Percentiles rank a stretch among this genome's conserved stretches.
Evolutionary conservation across 306 rosid genomes (phyloP).

Genomic region (Lathyrus aphaca): DNA sequence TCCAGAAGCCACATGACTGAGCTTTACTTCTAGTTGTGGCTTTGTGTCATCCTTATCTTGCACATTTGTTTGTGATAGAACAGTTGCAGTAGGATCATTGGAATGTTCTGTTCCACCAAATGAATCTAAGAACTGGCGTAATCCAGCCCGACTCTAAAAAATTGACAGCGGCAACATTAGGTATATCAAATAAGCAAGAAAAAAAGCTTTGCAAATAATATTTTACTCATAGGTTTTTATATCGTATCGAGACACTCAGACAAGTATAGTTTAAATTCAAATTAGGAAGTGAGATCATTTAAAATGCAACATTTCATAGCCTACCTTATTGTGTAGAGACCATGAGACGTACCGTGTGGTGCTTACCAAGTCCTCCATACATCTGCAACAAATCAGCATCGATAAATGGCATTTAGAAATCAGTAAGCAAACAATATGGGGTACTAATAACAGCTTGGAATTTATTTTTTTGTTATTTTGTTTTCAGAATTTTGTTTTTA

Average conservation of each 20-base stretch:
- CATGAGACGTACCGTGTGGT: conserved; percentile 94
- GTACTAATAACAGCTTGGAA: neutral
- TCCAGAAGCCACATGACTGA: conserved; percentile 86
- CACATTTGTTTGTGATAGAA: conserved; percentile 56
- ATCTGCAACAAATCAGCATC: conserved; percentile 53
- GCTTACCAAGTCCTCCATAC: conserved; percentile 98
- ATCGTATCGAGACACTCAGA: conserved; percentile 12
- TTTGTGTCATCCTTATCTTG: conserved; percentile 78
- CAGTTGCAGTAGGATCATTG: conserved; percentile 50
- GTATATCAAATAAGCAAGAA: conserved; percentile 29
- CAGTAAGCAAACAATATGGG: conserved; percentile 2
- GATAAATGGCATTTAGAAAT: conserved; percentile 28
- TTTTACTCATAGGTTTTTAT: conserved; percentile 19
- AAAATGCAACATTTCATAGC: conserved; percentile 31
- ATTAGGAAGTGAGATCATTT: conserved; percentile 15
- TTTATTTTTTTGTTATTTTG: neutral
- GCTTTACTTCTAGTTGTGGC: conserved; percentile 82
- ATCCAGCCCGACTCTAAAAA: conserved; percentile 85
- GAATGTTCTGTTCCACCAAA: conserved; percentile 89
- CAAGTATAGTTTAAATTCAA: conserved; percentile 29
- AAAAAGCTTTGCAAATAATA: conserved; percentile 31
- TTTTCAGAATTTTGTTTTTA: too few relatives aligned
- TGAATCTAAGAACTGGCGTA: conserved; percentile 94
- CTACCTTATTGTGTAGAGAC: conserved; percentile 98
- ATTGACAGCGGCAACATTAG: conserved; percentile 42